Evolutionary conservation across 2,329 filamentous ascomycete genomes (phyloP).

Genomic region (Calonectria leucothoes): DNA sequence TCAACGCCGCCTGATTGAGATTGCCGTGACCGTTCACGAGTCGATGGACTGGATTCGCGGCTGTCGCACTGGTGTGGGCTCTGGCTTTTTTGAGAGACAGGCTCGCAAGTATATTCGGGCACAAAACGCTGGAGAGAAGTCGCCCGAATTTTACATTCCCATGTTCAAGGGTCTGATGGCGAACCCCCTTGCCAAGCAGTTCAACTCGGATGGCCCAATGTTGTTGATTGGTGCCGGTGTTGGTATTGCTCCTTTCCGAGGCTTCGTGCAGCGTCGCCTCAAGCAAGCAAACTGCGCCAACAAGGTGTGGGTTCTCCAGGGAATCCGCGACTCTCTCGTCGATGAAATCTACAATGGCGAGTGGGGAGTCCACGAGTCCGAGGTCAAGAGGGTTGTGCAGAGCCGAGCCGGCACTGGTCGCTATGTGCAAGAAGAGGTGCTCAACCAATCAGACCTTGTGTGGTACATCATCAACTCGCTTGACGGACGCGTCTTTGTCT

Average conservation of each 20-base stretch:
- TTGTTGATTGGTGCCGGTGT: slow-evolving; percentile 96
- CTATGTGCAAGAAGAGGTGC: slow-evolving; percentile 97
- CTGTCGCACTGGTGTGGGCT: slow-evolving; percentile 84
- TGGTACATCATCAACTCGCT: slow-evolving; percentile 98
- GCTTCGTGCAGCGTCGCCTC: slow-evolving; percentile 93
- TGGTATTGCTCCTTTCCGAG: slow-evolving; percentile 96
- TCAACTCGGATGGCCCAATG: slow-evolving; percentile 95
- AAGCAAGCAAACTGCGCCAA: slow-evolving; percentile 97
- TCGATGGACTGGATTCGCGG: slow-evolving; percentile 81
- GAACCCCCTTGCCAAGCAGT: slow-evolving; percentile 92
- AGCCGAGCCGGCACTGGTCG: slow-evolving; percentile 81
- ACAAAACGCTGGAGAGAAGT: slow-evolving; percentile 68
- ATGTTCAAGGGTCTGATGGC: slow-evolving; percentile 99
- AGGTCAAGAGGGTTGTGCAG: slow-evolving; percentile 85
- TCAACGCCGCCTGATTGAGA: slow-evolving; percentile 85
- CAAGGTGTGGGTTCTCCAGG: slow-evolving; percentile 97
- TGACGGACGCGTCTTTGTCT: slow-evolving; percentile 97
- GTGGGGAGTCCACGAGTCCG: slow-evolving; percentile 91
- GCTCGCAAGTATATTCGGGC: slow-evolving; percentile 79
- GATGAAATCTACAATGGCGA: slow-evolving; percentile 98
- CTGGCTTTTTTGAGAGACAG: slow-evolving; percentile 91
- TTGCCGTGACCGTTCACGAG: slow-evolving; percentile 97
- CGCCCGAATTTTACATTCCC: slow-evolving; percentile 79
- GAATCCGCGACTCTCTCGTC: slow-evolving; percentile 90
- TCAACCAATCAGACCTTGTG: slow-evolving; percentile 91